phyloP scores from a whole-genome alignment of 441 rosid species.

The Populus hybrid region DNA sequence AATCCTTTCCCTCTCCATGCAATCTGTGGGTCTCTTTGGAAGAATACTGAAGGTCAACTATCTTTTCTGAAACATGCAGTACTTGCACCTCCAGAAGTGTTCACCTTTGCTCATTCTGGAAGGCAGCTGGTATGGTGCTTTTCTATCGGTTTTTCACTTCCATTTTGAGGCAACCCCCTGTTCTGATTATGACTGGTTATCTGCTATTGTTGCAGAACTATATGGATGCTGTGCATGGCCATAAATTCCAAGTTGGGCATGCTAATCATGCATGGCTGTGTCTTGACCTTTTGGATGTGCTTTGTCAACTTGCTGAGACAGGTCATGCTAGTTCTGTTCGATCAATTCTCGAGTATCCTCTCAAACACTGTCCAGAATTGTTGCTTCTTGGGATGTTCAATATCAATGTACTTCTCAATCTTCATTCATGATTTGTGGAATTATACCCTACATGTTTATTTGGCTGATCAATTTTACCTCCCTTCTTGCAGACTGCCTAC shows the following conservation, averaged over 20 bases:
- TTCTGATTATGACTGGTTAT: slow-evolving; percentile 22
- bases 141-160: slow-evolving; percentile 13
- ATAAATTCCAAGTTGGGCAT: slow-evolving; percentile 67
- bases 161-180: slow-evolving; percentile 5
- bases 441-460: neutral
- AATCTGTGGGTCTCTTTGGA: slow-evolving; percentile 78
- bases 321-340: slow-evolving; percentile 70
- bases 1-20: slow-evolving; percentile 93
- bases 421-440: neutral
- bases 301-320: slow-evolving; percentile 89
- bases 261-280: slow-evolving; percentile 89
- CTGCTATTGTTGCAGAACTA: slow-evolving; percentile 47
- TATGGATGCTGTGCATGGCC: slow-evolving; percentile 64
- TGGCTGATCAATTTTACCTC: slow-evolving; percentile 17
- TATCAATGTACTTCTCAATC: slow-evolving; percentile 50
- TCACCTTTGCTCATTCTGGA: slow-evolving; percentile 79
- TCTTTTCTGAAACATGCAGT: slow-evolving; percentile 86
- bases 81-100: slow-evolving; percentile 77
- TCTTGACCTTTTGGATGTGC: slow-evolving; percentile 82
- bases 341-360: slow-evolving; percentile 77
- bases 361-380: slow-evolving; percentile 80
- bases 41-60: slow-evolving; percentile 83
- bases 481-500: slow-evolving; percentile 77
- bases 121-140: slow-evolving; percentile 73
- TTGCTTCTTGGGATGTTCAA: slow-evolving; percentile 89